Base-by-base conservation (phyloP, 306 rosid species). In the Alnus rubra region DNA sequence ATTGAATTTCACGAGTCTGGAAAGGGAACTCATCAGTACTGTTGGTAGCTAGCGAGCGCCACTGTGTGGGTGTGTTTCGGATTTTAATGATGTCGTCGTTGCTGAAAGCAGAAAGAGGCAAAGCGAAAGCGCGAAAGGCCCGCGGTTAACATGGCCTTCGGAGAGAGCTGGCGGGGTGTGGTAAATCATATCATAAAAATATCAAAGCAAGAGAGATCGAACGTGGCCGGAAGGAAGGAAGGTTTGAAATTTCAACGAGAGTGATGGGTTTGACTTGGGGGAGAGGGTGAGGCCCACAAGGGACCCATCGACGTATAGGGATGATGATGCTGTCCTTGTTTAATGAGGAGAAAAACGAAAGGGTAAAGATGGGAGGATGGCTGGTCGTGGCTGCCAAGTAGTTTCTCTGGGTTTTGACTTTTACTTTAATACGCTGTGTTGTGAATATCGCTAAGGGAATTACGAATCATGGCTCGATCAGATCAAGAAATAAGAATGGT, bases 21-120 rank as follows among this genome's bases (percentile, higher is more conserved):
- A 51, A 65, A 74, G 76, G 35, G 59, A 9, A 37, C 55, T 51
- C 82, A 81, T 69, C 87, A 79, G 85, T 9, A 33, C 37, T 23
- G 28, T 23, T 23, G 28, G 28, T 23, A 23, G 28, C 28, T 23
- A 23, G 28, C 28, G 28, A 23, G 28, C 28, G 28, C 44, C 63
- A 13, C 19, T 11, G 18, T 8, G 9, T 9, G 48, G 1, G 3
- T 73, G 35, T 12, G 16, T 30, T 9, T 23, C 28, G 28, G n/a
- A 52, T 14, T 23, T 12, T 45, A 69, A 84, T 79, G 74, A 45
- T 56, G 42, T 35, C n/a, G 35, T 9, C 60, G 69, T 72, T 58
- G 12, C 77, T 31, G 62, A 68, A 79, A 18, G 72, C 49, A 68
- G 52, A 44, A 42, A 67, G 39, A 71, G n/a, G 51, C 47, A 3